Conservation (phyloP, 2,329 filamentous ascomycete species). For the Sporothrix phasma region DNA sequence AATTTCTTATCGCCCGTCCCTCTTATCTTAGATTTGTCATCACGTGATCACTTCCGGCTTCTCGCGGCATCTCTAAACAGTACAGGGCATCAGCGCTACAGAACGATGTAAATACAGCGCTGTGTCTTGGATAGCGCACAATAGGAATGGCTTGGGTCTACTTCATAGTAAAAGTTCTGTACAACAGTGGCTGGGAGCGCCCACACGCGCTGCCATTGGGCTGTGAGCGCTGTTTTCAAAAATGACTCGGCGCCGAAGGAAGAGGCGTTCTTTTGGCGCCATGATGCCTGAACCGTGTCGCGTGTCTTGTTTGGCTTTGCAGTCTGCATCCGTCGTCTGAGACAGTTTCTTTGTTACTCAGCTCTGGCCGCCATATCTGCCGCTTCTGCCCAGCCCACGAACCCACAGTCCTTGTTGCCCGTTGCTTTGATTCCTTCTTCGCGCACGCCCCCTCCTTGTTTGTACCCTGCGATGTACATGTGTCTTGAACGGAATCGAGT, state of each 20-base stretch:
- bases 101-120: no score
- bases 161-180: no score
- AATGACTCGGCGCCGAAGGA: background rate
- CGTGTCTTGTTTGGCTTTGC: background rate
- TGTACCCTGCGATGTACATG: no score
- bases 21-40: background rate
- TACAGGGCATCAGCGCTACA: no score
- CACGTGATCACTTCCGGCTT: conserved; percentile 2
- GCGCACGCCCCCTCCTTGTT: background rate
- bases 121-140: no score
- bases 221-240: background rate
- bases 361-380: background rate
- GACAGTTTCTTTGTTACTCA: background rate
- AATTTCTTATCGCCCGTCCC: background rate
- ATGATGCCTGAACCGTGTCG: background rate
- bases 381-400: background rate
- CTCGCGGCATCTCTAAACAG: no score
- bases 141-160: no score
- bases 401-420: background rate
- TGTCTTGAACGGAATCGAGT: no score
- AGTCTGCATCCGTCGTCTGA: no score
- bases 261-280: no score
- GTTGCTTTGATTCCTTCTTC: background rate
- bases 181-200: no score
- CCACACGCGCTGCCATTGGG: no score